Percentiles rank a stretch among this genome's conserved stretches.
These are phyloP conservation scores for Mesembryanthemum crystallinum DNA, from an alignment of 148 eudicot genomes.

Conservation along the genomic window DNA sequence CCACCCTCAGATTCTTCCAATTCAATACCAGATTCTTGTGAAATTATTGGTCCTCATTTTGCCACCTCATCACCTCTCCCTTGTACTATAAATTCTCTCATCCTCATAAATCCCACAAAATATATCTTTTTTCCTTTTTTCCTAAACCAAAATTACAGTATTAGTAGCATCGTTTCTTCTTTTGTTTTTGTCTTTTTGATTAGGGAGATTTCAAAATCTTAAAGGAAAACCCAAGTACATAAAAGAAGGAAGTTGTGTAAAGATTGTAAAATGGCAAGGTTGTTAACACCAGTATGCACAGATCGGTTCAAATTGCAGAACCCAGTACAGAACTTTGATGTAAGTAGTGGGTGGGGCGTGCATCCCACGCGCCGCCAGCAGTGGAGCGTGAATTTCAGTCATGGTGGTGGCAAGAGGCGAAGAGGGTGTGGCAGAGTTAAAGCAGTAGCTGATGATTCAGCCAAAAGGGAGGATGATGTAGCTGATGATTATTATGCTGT, in stretches of 20 bases:
- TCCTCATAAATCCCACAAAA: conserved; percentile 17
- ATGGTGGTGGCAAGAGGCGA: conserved; percentile 27
- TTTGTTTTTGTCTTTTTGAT: not conserved
- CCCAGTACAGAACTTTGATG: conserved; percentile 34
- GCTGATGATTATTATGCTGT: conserved; percentile 94
- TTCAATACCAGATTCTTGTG: conserved; percentile 33
- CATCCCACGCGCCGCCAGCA: conserved; percentile 37
- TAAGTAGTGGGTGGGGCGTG: conserved; percentile 36
- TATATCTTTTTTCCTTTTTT: not conserved
- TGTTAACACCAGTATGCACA: conserved; percentile 70
- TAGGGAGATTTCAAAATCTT: not conserved
- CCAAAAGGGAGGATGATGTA: conserved; percentile 31
- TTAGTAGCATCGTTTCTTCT: not conserved
- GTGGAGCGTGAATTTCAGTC: conserved; percentile 27
- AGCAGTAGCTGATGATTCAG: conserved; percentile 46
- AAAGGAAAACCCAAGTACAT: not conserved
- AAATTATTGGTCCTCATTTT: conserved; percentile 44
- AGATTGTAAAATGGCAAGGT: conserved; percentile 38
- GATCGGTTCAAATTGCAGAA: conserved; percentile 69
- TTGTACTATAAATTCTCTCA: conserved; percentile 24
- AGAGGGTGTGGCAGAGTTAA: conserved; percentile 34
- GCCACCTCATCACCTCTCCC: conserved; percentile 49
- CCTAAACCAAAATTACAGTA: too few relatives aligned
- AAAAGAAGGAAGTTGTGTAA: not conserved
- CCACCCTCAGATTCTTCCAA: conserved; percentile 32